phyloP scores from a whole-genome alignment of 176 grass and related monocot species.

The Stipa capillata region DNA sequence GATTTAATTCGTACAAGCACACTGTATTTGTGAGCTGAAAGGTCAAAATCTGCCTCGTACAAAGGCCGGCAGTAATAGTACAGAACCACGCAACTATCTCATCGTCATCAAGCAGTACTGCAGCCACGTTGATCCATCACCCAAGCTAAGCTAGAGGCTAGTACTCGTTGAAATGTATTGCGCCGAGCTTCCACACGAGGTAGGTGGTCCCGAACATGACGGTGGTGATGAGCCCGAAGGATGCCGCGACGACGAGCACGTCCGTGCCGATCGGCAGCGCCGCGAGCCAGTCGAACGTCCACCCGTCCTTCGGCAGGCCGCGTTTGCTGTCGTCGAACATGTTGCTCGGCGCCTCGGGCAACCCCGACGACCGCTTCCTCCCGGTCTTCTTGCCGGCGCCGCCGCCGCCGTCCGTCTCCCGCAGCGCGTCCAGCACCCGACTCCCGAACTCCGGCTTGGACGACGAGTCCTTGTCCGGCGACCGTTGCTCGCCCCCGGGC shows the following conservation, averaged over 20 bases:
- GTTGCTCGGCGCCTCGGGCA: conserved; percentile 73
- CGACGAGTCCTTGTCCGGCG: background rate
- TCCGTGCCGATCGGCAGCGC: conserved; percentile 56
- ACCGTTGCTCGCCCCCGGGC: conserved; percentile 9
- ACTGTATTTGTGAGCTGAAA: background rate
- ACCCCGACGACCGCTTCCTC: conserved; percentile 39
- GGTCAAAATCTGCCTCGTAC: conserved; percentile 3
- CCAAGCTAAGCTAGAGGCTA: conserved; percentile 11
- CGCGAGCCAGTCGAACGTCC: conserved; percentile 56
- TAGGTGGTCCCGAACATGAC: conserved; percentile 87
- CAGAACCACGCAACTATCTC: background rate
- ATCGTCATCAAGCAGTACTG: background rate
- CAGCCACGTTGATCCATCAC: background rate
- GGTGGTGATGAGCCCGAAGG: conserved; percentile 68
- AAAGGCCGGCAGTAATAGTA: background rate
- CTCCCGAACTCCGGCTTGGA: conserved; percentile 68
- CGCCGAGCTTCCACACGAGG: conserved; percentile 85
- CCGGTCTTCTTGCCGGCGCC: conserved; percentile 26
- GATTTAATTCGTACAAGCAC: background rate
- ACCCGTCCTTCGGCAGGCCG: conserved; percentile 59
- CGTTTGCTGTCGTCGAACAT: conserved; percentile 90
- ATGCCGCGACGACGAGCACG: conserved; percentile 55
- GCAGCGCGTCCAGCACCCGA: conserved; percentile 65
- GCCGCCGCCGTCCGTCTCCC: conserved; percentile 41
- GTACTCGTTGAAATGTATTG: conserved; percentile 95